phyloP scores from a whole-genome alignment of 352 stramenopile species.

The Phytophthora capsici region DNA sequence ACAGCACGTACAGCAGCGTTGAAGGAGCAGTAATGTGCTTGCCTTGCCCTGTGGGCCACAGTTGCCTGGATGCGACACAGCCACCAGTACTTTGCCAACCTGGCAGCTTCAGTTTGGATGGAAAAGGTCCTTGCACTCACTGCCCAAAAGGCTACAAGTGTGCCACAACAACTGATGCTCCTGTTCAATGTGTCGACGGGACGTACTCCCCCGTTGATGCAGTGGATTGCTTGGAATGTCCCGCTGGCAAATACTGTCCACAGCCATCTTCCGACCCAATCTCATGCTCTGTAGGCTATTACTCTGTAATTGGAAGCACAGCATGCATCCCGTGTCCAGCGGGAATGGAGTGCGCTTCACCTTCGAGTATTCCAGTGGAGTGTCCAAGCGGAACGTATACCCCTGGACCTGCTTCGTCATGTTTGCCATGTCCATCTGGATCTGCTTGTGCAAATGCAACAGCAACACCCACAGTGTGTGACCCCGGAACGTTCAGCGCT shows the following conservation, averaged over 20 bases:
- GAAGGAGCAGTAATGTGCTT: slow-evolving; percentile 26
- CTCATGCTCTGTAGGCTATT: slow-evolving; percentile 48
- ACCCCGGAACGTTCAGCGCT: slow-evolving; percentile 58
- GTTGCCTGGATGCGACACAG: slow-evolving; percentile 52
- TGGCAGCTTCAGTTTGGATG: slow-evolving; percentile 60
- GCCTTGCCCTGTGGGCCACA: slow-evolving; percentile 63
- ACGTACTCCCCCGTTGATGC: slow-evolving; percentile 39
- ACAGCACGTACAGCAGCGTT: slow-evolving; percentile 37
- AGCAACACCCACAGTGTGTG: slow-evolving; percentile 43
- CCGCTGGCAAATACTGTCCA: slow-evolving; percentile 51
- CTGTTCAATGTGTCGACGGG: slow-evolving; percentile 43
- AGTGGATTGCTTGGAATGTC: slow-evolving; percentile 48
- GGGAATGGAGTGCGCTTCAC: slow-evolving; percentile 60
- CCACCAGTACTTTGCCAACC: slow-evolving; percentile 43
- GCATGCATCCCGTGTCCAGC: slow-evolving; percentile 48
- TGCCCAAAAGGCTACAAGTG: slow-evolving; percentile 65
- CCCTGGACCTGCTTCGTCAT: slow-evolving; percentile 39
- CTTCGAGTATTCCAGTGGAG: slow-evolving; percentile 33
- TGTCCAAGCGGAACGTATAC: slow-evolving; percentile 61
- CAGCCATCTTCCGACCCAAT: slow-evolving; percentile 50
- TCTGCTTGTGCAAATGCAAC: slow-evolving; percentile 41
- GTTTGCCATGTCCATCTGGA: slow-evolving; percentile 51
- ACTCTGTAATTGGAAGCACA: slow-evolving; percentile 46
- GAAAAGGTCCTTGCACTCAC: slow-evolving; percentile 44
- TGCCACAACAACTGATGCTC: slow-evolving; percentile 35